Evolutionary conservation across 2,329 filamentous ascomycete genomes (phyloP), one percentile per base, ranked within the genome.

Genomic region (Fusarium sp.): DNA sequence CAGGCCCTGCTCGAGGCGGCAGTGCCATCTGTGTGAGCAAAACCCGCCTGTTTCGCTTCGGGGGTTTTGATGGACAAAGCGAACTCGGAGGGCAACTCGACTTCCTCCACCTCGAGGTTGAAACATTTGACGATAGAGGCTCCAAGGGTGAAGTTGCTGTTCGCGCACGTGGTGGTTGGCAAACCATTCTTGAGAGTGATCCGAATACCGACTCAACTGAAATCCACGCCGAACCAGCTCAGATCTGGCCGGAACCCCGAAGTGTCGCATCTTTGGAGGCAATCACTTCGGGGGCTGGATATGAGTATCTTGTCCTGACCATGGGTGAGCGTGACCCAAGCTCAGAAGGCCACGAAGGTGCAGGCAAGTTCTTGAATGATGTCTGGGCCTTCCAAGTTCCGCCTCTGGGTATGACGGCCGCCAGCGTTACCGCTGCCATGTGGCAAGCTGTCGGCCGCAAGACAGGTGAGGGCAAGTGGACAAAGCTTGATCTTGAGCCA

Each of bases 41-140:
- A 60, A 89, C 89, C 30, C 88, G 90, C 30, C 81, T 97, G 11
- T 97, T 92, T 82, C 88, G 94, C 33, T 95, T 94, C 84, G 93
- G 94, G 69, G 94, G 94, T 0, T 96, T 92, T 75, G 93, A 96
- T 80, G 94, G 93, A 1, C 84, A 86, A 49, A 83, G 79, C 0
- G 92, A 95, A 77, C 85, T 93, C 53, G 94, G 94, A 21, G 94
- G 93, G 0, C 86, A 87, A 66, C 78, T 97, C 18, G 94, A 97
- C 78, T 87, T 92, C 65, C 79, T 92, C 23, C 85, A 88, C 61
- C 85, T 92, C 15, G 86, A 82, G 23, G 82, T 91, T n/a, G 88
- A 89, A 74, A 84, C 83, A 33, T 88, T 89, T 74, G 84, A 88
- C 69, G 88, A 89, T 76, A 82, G 81, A 68, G 81, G 82, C 38